Evolutionary conservation across 306 rosid genomes (phyloP), one percentile per base, ranked within the genome.

Genomic region (Parietaria judaica): DNA sequence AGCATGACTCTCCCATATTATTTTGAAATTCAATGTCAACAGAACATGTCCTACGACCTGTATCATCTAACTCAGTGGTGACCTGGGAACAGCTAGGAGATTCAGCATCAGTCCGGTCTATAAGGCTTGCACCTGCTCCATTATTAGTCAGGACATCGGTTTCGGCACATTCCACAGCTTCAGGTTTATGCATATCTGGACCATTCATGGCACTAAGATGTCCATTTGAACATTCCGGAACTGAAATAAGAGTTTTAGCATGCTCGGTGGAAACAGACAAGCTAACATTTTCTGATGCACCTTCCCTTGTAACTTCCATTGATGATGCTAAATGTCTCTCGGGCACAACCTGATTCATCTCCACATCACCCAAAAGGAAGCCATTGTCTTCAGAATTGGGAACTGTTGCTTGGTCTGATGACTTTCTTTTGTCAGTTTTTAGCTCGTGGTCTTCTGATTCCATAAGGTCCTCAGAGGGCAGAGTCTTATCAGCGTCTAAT

Each of bases 51-150:
- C 78, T 79, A 67, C 70, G 79, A 63, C 83, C 67, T 64, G 76
- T 62, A 70, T 77, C 81, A 61, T 82, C 89, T 67, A 78, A 65
- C 63, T 76, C 94, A 57, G 81, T 78, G 73, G 84, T 82, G 63
- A 80, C 82, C 77, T 74, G 88, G 64, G 84, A 78, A 77, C 80
- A 66, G 62, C 78, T 71, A 76, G 85, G 88, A 71, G 81, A 61
- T 64, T 79, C 77, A 44, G 49, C 77, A 53, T 72, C 79, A 66
- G 67, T 72, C 60, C 71, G 80, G 54, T 77, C 87, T 58, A 58
- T 44, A 68, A 67, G 62, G 63, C 54, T 61, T 55, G 72, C 58
- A 73, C 59, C 58, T 37, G 73, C 72, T 45, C 77, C 86, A 55
- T 73, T 68, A 76, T 83, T 79, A 71, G 77, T 63, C 58, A 73